Base-by-base conservation (phyloP, 306 rosid species). In the Urtica urens region DNA sequence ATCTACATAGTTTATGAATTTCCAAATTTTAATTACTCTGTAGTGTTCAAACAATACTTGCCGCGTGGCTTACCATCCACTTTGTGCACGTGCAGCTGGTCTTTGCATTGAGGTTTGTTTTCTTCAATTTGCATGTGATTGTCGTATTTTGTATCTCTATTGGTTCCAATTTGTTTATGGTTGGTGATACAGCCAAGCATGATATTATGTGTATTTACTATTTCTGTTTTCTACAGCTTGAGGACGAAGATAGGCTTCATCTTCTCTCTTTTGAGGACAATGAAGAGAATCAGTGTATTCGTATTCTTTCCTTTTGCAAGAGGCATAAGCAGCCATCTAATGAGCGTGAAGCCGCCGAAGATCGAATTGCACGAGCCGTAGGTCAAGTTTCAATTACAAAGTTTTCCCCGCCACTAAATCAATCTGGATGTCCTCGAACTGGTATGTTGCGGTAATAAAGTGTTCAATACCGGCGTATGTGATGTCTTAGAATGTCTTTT, bases 81-180 rank as follows among this genome's bases (percentile, higher is more conserved):
- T 90, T 43, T 90, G 99, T 73, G 99, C 99, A 34, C 93, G 99
- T 11, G 99, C 99, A 48, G 99, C 99, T 58, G 99, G 95, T 65
- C 95, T 90, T 33, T 90, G 99, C 57, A 95, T 85, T 62, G 99
- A 90, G 95, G 99, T 85, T 77, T 64, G 38, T 56, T 59, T 55
- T 51, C 52, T 37, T n/a, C 20, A 21, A 57, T 13, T n/a, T 58
- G 9, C 47, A 2, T 49, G 29, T n/a, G n/a, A n/a, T n/a, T n/a
- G n/a, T n/a, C 51, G 30, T 21, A 33, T 18, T 27, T 20, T 17
- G 35, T 30, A 50, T 64, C 23, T 24, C 12, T n/a, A 0, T 20
- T 39, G 9, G 49, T 26, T 43, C 42, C 26, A 15, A 38, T 14
- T 24, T 57, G 35, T 41, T 42, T 46, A 23, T 40, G 31, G 38